Base-by-base conservation (phyloP, 768 basidiomycete genomes). In the Cubamyces lactineus region DNA sequence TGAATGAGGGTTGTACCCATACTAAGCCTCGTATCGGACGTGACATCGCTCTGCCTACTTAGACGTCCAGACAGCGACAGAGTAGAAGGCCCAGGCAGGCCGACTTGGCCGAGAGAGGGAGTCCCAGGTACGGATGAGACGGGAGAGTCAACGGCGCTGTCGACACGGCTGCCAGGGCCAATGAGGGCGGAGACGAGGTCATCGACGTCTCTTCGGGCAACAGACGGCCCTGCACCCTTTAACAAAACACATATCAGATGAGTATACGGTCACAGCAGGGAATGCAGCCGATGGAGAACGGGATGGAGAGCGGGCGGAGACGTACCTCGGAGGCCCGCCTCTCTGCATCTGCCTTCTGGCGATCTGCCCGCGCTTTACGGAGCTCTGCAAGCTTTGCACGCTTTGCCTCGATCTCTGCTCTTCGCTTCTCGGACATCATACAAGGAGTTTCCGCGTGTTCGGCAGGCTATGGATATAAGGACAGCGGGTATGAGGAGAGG, bases 321-420 rank as follows among this genome's bases (percentile, higher is more conserved):
- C 60, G 42, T 24, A 69, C 59, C 17, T 65, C 66, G 58, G 65
- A 61, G 24, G 58, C 43, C 38, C 61, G 71, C 55, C 73, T 66
- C 48, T 84, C 80, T 23, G 75, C 76, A 50, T 84, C 86, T 59
- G 77, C 80, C 60, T 79, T 84, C 69, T 87, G 82, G 68, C 89
- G 78, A 64, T 90, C 86, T 39, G 86, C 86, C 47, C 94, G 83
- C 5, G 88, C 89, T 73, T 88, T 84, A 57, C 91, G 82, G 40
- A 97, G 80, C 65, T 93, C 92, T 52, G 86, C 92, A 38, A 98
- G 86, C 75, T 94, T 95, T 12, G 86, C 85, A 64, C 88, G 80
- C 77, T 98, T 98, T 24, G 88, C 91, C 74, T 94, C 94, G 62
- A 98, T 91, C 76, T 97, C 95, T 70, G 87, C 87, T 71, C 92